These are phyloP conservation scores for Backusella parvicylindrica DNA, from an alignment of 192 early-diverging fungal species.

Conservation along the genomic window DNA sequence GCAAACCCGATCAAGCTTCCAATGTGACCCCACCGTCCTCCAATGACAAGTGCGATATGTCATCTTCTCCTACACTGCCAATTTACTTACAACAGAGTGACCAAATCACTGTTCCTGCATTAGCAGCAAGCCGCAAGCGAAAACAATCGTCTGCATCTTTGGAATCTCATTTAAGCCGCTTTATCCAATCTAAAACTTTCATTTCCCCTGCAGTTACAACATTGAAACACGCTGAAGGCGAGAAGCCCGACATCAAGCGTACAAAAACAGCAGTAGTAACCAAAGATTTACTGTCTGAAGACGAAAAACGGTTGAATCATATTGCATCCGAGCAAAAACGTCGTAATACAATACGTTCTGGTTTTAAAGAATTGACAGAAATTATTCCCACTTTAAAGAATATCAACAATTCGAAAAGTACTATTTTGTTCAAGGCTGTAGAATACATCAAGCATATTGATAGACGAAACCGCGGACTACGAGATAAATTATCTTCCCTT, in stretches of 20 bases:
- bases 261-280: neutral
- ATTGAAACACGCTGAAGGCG: neutral
- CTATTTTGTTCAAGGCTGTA: constrained; percentile 65
- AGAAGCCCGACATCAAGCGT: neutral
- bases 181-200: neutral
- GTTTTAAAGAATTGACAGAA: constrained; percentile 87
- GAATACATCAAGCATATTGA: constrained; percentile 64
- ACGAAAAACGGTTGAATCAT: constrained; percentile 71
- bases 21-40: neutral
- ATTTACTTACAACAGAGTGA: constrained; percentile 12
- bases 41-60: neutral
- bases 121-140: neutral
- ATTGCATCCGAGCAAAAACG: constrained; percentile 75
- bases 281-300: constrained; percentile 60
- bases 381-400: constrained; percentile 79
- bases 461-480: constrained; percentile 39
- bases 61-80: neutral
- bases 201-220: neutral
- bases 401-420: constrained; percentile 62
- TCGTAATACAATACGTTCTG: constrained; percentile 68
- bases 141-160: neutral
- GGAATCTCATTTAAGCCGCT: neutral
- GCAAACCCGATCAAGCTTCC: neutral
- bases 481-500: constrained; percentile 23
- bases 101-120: neutral